Percentiles rank a stretch among this genome's conserved stretches.
These are phyloP conservation scores for Xerocomus potaroensis DNA, from an alignment of 768 basidiomycete genomes.

Conservation along the genomic window DNA sequence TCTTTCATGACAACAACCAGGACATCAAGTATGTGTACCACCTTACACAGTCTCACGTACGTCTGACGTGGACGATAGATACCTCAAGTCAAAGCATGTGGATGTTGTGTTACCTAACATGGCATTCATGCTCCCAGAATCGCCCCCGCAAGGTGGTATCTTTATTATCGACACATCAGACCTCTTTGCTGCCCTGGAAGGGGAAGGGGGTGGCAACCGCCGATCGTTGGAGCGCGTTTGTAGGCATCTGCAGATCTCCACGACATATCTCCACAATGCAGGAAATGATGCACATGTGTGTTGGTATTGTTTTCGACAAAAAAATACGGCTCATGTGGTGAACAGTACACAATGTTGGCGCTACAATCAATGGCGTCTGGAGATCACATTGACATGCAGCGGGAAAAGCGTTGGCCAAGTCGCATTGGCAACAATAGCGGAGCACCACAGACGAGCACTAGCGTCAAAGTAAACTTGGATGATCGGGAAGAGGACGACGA, in stretches of 20 bases:
- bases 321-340: neutral
- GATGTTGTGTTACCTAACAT: conserved; percentile 51
- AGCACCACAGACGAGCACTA: conserved; percentile 22
- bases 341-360: conserved; percentile 66
- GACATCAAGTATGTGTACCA: conserved; percentile 60
- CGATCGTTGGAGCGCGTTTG: conserved; percentile 59
- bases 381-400: conserved; percentile 67
- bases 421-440: conserved; percentile 34
- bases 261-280: conserved; percentile 69
- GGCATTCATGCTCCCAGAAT: conserved; percentile 55
- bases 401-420: conserved; percentile 76
- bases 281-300: conserved; percentile 83
- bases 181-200: conserved; percentile 71
- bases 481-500: conserved; percentile 55
- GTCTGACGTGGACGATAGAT: conserved; percentile 34
- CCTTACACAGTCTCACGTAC: neutral
- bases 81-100: conserved; percentile 47
- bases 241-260: conserved; percentile 54
- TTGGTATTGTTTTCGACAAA: neutral
- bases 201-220: conserved; percentile 48
- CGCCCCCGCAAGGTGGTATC: conserved; percentile 45
- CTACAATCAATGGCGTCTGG: conserved; percentile 71
- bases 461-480: conserved; percentile 54
- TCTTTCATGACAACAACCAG: conserved; percentile 75
- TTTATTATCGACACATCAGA: conserved; percentile 72